Conservation (phyloP, 2,329 filamentous ascomycete species). For the Ophiostoma pallidulum region DNA sequence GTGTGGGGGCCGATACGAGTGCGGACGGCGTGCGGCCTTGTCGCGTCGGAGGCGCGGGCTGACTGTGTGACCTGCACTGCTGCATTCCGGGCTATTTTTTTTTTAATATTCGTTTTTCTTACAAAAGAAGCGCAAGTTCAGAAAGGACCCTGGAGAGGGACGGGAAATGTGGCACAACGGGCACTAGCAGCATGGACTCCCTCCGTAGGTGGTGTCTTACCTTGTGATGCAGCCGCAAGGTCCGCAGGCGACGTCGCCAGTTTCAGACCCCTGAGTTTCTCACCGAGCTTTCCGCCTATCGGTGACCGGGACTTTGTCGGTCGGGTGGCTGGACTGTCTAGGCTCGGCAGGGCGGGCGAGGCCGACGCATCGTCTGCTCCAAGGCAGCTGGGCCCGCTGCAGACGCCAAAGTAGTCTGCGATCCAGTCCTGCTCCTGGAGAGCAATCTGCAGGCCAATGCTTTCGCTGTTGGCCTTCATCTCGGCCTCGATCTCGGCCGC, state of each 20-base stretch:
- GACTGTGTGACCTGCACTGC: too few species aligned
- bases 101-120: too few species aligned
- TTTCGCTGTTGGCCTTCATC: conserved; percentile 64
- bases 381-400: too few species aligned
- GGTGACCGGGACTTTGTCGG: conserved; percentile 51
- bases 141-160: too few species aligned
- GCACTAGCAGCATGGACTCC: too few species aligned
- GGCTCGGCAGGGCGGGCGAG: conserved; percentile 16
- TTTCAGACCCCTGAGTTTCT: conserved; percentile 72
- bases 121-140: too few species aligned
- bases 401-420: conserved; percentile 64
- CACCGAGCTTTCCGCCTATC: conserved; percentile 59
- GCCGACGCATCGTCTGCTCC: too few species aligned
- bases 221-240: conserved; percentile 41
- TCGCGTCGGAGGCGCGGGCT: neutral
- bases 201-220: conserved; percentile 32
- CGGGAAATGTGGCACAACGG: too few species aligned
- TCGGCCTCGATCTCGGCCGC: conserved; percentile 69
- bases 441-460: conserved; percentile 76
- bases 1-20: neutral
- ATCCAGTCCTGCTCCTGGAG: conserved; percentile 80
- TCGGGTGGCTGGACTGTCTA: conserved; percentile 28
- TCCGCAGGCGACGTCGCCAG: conserved; percentile 64
- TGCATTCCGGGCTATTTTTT: too few species aligned
- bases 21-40: neutral